Evolutionary conservation across 768 basidiomycete species (phyloP), one percentile per base, ranked within the genome.

Genomic region (Lentinula guzmanii): DNA sequence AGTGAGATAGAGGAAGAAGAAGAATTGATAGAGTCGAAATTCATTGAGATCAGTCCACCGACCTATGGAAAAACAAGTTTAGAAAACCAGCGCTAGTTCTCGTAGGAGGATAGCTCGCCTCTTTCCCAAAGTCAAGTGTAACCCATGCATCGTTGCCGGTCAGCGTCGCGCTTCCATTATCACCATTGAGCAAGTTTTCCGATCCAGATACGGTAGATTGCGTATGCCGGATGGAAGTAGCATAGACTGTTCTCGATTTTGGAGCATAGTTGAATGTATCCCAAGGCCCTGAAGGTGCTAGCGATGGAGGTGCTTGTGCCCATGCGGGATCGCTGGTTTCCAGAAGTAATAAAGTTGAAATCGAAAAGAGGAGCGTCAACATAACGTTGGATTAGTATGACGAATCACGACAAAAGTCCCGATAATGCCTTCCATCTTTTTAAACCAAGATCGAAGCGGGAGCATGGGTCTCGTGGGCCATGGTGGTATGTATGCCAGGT

Each of bases 91-190:
- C 42, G 2, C n/a, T 13, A 28, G 45, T 2, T 10, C 0, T 16
- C 18, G 11, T 8, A 18, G 3, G 8, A 24, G 24, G 42, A 13
- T 7, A 9, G 65, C 74, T 39, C 31, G 82, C 83, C 73, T 85
- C 83, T 16, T 76, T 63, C 0, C 84, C 84, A 64, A 81, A 86
- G 67, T 86, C 84, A 54, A 85, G 70, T 0, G 82, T 76, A 15
- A 85, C 60, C 76, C 77, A 85, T 0, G 80, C 76, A 8, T 76
- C 76, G 51, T 73, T 71, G 1, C 72, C 75, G 5, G 62, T 52
- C 16, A 85, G 62, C 1, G 77, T 81, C 2, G 80, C 76, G 34
- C 67, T 69, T 0, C 75, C 79, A 5, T 35, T 41, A 3, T 65
- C 64, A 16, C 73, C 71, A 5, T 64, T 64, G 4, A 81, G 66